Percentiles rank a stretch among this genome's conserved stretches.
phyloP scores from a whole-genome alignment of 164 flowering plant genomes.

The Umbilicus rupestris region DNA sequence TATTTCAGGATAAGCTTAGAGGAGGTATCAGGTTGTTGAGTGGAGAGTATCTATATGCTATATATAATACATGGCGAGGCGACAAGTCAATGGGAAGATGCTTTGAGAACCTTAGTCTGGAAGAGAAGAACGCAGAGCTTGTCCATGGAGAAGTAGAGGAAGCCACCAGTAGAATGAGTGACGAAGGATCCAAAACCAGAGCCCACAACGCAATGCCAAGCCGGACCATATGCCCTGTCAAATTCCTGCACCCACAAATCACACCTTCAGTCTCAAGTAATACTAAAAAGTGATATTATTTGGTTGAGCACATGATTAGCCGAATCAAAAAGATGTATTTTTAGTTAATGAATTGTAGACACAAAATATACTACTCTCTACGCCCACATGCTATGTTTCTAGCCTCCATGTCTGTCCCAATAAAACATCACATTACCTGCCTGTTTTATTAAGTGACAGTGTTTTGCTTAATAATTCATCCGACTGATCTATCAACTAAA shows the following conservation, averaged over 20 bases:
- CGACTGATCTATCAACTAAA: background rate
- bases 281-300: background rate
- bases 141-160: constrained; percentile 66
- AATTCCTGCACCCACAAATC: constrained; percentile 43
- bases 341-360: background rate
- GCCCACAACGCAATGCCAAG: constrained; percentile 86
- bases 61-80: background rate
- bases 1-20: too few relatives aligned
- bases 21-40: background rate
- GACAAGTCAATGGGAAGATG: constrained; percentile 7
- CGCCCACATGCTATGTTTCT: constrained; percentile 3
- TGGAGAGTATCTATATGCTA: background rate
- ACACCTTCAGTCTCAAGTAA: background rate
- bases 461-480: background rate
- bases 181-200: constrained; percentile 69
- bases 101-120: constrained; percentile 51
- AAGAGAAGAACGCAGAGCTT: constrained; percentile 45
- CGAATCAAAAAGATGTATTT: background rate
- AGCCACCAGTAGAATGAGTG: constrained; percentile 65
- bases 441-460: background rate
- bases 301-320: background rate
- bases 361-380: background rate
- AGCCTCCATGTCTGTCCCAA: background rate
- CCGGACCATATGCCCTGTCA: constrained; percentile 65
- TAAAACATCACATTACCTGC: background rate